phyloP scores from a whole-genome alignment of 495 filamentous ascomycete genomes.

The Penicillium cinerascens region DNA sequence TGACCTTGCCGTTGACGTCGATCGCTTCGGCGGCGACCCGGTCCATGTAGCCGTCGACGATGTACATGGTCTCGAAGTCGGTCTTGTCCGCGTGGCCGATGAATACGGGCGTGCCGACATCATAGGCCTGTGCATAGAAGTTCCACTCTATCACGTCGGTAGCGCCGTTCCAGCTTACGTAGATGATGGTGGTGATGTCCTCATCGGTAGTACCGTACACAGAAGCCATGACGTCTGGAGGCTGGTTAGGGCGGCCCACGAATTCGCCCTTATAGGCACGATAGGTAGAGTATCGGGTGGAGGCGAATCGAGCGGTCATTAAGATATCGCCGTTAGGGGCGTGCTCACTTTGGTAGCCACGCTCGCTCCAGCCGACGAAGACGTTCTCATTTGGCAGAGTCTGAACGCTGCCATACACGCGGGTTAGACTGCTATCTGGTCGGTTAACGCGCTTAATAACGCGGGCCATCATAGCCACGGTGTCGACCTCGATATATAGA shows the following conservation, averaged over 20 bases:
- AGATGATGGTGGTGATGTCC: slow-evolving; percentile 35
- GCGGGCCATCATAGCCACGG: slow-evolving; percentile 42
- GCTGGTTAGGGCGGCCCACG: slow-evolving; percentile 31
- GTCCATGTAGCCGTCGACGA: slow-evolving; percentile 38
- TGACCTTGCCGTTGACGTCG: slow-evolving; percentile 27
- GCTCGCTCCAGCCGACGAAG: slow-evolving; percentile 57
- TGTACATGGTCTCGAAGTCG: slow-evolving; percentile 44
- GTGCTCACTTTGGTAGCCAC: slow-evolving; percentile 55
- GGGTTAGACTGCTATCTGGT: slow-evolving; percentile 47
- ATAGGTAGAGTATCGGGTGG: slow-evolving; percentile 38
- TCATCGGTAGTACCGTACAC: slow-evolving; percentile 35
- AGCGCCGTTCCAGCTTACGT: slow-evolving; percentile 50
- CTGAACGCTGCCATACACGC: slow-evolving; percentile 57
- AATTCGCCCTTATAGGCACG: slow-evolving; percentile 43
- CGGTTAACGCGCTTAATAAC: slow-evolving; percentile 39
- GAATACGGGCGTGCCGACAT: slow-evolving; percentile 21
- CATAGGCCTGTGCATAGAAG: slow-evolving; percentile 34
- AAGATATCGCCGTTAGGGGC: slow-evolving; percentile 49
- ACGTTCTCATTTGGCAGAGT: slow-evolving; percentile 52
- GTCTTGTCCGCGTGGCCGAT: slow-evolving; percentile 37
- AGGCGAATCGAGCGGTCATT: slow-evolving; percentile 41
- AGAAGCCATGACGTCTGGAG: slow-evolving; percentile 33
- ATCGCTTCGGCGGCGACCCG: slow-evolving; percentile 38
- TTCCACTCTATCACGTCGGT: slow-evolving; percentile 42
- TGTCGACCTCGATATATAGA: slow-evolving; percentile 51